phyloP scores from a whole-genome alignment of 768 basidiomycete species.

The Leccinum ochraceum region DNA sequence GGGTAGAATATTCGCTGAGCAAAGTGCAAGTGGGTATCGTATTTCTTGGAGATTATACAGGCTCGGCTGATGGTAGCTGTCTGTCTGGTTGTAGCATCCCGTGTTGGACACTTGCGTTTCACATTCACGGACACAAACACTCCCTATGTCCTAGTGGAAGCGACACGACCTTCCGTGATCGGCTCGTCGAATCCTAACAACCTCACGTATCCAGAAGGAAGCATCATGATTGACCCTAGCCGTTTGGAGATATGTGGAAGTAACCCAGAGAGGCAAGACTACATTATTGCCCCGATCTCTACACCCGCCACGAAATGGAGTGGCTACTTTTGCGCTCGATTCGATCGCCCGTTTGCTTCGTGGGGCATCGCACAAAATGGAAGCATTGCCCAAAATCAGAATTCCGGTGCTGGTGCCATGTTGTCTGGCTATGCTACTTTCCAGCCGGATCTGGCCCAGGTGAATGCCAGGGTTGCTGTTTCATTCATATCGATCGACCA shows the following conservation, averaged over 20 bases:
- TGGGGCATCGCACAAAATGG: constrained; percentile 54
- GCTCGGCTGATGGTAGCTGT: constrained; percentile 4
- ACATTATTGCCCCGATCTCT: constrained; percentile 61
- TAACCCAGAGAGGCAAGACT: constrained; percentile 71
- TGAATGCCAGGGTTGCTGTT: constrained; percentile 64
- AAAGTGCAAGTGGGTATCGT: constrained; percentile 56
- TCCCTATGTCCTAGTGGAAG: constrained; percentile 69
- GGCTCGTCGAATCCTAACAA: constrained; percentile 51
- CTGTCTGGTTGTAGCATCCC: constrained; percentile 52
- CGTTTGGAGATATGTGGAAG: constrained; percentile 57
- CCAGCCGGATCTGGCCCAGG: constrained; percentile 25
- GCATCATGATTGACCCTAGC: constrained; percentile 44
- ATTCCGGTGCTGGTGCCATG: constrained; percentile 41
- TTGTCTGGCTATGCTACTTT: constrained; percentile 57
- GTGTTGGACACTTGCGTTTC: constrained; percentile 74
- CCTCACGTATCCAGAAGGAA: constrained; percentile 55
- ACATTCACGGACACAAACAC: constrained; percentile 48
- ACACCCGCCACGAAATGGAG: constrained; percentile 40
- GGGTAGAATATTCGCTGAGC: constrained; percentile 55
- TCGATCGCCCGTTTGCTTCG: constrained; percentile 45
- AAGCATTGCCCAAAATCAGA: constrained; percentile 33
- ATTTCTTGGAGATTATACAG: neutral
- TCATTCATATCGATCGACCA: constrained; percentile 77
- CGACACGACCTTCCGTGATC: constrained; percentile 60
- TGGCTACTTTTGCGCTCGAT: constrained; percentile 59